Percentiles rank a stretch among this genome's conserved stretches.
Evolutionary conservation across 805 yeast genomes (phyloP).

Genomic region (Metschnikowia bowlesiae): DNA sequence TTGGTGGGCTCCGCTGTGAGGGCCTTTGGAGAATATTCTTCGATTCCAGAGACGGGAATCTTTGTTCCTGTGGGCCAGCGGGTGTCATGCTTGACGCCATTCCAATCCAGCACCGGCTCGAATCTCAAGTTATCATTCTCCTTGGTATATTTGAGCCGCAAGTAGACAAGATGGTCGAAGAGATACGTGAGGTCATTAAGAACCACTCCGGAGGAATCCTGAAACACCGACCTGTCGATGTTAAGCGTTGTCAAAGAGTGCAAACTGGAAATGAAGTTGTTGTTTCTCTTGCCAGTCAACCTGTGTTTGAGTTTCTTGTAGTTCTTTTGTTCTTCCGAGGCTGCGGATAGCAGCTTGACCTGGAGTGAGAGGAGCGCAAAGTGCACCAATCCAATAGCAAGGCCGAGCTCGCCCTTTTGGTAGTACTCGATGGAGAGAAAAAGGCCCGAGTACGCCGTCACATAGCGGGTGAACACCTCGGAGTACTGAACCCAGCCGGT

Average conservation of each 20-base stretch:
- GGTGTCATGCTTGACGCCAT: constrained; percentile 32
- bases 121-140: constrained; percentile 40
- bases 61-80: constrained; percentile 41
- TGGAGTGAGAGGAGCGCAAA: constrained; percentile 33
- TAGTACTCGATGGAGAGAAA: constrained; percentile 43
- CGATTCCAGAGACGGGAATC: constrained; percentile 30
- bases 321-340: constrained; percentile 4
- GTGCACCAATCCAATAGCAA: constrained; percentile 43
- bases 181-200: constrained; percentile 34
- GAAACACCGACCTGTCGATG: constrained; percentile 33
- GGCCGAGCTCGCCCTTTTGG: constrained; percentile 42
- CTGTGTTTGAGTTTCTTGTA: constrained; percentile 21
- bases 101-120: constrained; percentile 33
- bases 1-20: neutral
- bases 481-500: constrained; percentile 29
- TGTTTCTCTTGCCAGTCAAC: constrained; percentile 28
- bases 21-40: constrained; percentile 22
- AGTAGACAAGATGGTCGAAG: constrained; percentile 37
- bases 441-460: constrained; percentile 41
- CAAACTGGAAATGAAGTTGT: constrained; percentile 26
- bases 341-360: constrained; percentile 20
- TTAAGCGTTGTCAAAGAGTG: constrained; percentile 33
- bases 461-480: constrained; percentile 28
- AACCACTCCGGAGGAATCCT: constrained; percentile 30
- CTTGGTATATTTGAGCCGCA: constrained; percentile 39